Evolutionary conservation across 2,329 filamentous ascomycete genomes (phyloP).

Genomic region (Ascochyta pisi): DNA sequence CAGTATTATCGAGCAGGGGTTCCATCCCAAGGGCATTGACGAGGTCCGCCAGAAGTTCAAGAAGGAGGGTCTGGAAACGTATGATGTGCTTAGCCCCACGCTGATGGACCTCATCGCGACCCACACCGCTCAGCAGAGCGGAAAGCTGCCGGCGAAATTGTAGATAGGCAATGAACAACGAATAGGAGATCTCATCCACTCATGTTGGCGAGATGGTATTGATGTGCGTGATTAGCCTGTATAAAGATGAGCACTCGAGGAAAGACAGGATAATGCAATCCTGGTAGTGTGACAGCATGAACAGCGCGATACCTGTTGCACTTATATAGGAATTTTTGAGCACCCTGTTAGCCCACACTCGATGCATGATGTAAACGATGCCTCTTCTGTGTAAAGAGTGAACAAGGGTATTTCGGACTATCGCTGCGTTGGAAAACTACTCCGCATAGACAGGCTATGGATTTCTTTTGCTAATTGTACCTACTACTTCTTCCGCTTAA

Average conservation of each 20-base stretch:
- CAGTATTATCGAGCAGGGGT: conserved; percentile 73
- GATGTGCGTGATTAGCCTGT: not conserved
- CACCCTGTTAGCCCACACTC: conserved; percentile 12
- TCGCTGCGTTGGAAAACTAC: not conserved
- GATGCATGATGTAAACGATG: not conserved
- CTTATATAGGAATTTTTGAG: conserved; percentile 3
- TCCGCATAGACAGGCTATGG: not conserved
- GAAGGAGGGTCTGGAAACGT: conserved; percentile 64
- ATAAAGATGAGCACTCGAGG: no score
- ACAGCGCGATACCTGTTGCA: no score
- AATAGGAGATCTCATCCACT: not conserved
- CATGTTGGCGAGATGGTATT: no score
- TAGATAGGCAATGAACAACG: conserved; percentile 11
- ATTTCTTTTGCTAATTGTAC: not conserved
- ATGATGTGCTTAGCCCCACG: conserved; percentile 66
- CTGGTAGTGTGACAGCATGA: no score
- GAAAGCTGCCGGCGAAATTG: conserved; percentile 36
- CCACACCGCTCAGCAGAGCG: conserved; percentile 60
- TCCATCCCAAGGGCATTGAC: conserved; percentile 61
- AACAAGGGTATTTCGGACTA: no score
- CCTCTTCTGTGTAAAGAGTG: not conserved
- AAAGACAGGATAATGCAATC: no score
- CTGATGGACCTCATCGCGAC: conserved; percentile 65
- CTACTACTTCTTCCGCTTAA: no score
- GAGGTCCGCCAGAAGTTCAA: conserved; percentile 63